Conservation (phyloP, 495 filamentous ascomycete species). For the Beverwykella pulmonaria region DNA sequence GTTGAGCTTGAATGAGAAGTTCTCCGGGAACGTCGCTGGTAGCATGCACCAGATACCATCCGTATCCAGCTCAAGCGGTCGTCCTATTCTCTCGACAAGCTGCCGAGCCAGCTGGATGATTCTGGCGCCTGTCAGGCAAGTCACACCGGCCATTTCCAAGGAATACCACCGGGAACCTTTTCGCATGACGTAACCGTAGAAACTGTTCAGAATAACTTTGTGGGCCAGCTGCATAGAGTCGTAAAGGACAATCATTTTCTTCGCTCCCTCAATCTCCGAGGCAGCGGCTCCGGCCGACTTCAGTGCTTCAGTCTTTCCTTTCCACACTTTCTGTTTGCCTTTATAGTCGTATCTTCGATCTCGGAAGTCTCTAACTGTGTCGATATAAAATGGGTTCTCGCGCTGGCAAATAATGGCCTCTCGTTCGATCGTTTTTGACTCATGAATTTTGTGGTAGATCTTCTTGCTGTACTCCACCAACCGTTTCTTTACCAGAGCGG, state of each 20-base stretch:
- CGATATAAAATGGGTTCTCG: slow-evolving; percentile 98
- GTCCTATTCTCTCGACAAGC: slow-evolving; percentile 89
- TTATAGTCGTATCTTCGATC: slow-evolving; percentile 98
- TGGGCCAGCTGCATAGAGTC: slow-evolving; percentile 96
- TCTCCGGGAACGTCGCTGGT: slow-evolving; percentile 94
- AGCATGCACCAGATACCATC: slow-evolving; percentile 99
- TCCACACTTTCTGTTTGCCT: slow-evolving; percentile 97
- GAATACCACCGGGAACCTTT: slow-evolving; percentile 99
- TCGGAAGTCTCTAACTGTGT: slow-evolving; percentile 93
- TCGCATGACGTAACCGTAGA: slow-evolving; percentile 99
- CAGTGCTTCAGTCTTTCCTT: slow-evolving; percentile 85
- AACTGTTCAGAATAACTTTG: slow-evolving; percentile 98
- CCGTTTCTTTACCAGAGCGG: slow-evolving; percentile 78
- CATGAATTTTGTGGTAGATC: slow-evolving; percentile 99
- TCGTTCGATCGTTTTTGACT: slow-evolving; percentile 86
- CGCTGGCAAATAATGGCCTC: slow-evolving; percentile 98
- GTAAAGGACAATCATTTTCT: slow-evolving; percentile 97
- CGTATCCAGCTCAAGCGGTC: slow-evolving; percentile 95
- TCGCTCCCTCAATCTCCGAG: slow-evolving; percentile 84
- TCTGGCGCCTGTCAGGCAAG: slow-evolving; percentile 91
- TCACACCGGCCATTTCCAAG: slow-evolving; percentile 99
- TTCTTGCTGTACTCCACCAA: slow-evolving; percentile 94
- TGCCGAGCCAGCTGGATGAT: slow-evolving; percentile 98
- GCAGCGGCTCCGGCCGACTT: slow-evolving; percentile 77
- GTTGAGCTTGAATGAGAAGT: slow-evolving; percentile 90